Base-by-base conservation (phyloP, 768 basidiomycete genomes). In the Rhodotorula graminis region DNA sequence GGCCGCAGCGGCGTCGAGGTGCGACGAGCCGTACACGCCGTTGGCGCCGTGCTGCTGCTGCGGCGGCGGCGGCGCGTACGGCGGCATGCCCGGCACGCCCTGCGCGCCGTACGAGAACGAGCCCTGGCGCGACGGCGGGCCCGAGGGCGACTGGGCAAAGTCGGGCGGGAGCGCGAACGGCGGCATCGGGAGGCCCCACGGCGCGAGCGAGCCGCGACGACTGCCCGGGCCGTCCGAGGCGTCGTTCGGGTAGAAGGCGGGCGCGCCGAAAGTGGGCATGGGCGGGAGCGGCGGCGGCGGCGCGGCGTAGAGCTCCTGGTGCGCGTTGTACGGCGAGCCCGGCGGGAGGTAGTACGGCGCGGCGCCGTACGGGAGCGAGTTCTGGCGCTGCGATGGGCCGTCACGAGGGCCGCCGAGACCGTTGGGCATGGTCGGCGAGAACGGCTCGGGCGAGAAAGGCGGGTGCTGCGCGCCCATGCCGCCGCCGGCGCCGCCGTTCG, bases 171-270 rank as follows among this genome's bases (percentile, higher is more conserved):
- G 69, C 18, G 67, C 71, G 40, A 72, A 72, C 2, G 71, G 71
- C 42, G 71, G 71, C 71, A 72, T 72, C 52, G 71, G 23, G n/a
- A 69, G 63, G 15, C 63, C 71, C 71, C 71, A 72, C 11, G 73
- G 65, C 25, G 21, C 9, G 50, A 11, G 14, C 9, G 59, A 61
- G n/a, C 46, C 60, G 60, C 60, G 60, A n/a, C 60, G 60, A 11
- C 42, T 31, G 60, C 8, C 74, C 21, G 61, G 68, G 42, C 56
- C 25, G 25, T 23, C 23, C 18, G 33, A 23, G 25, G 40, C 58
- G 25, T 59, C 50, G 29, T 57, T 23, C 40, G 62, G 23, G 63
- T 61, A 69, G 60, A 53, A 73, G 3, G 33, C 46, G 40, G 63
- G 67, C 23, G 47, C 25, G 12, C 37, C 58, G 63, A 67, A 72